A percentile compares a stretch with the other conserved stretches of the same genome.
Conservation (phyloP, 2,329 filamentous ascomycete species). For the Penicillium sp. region DNA sequence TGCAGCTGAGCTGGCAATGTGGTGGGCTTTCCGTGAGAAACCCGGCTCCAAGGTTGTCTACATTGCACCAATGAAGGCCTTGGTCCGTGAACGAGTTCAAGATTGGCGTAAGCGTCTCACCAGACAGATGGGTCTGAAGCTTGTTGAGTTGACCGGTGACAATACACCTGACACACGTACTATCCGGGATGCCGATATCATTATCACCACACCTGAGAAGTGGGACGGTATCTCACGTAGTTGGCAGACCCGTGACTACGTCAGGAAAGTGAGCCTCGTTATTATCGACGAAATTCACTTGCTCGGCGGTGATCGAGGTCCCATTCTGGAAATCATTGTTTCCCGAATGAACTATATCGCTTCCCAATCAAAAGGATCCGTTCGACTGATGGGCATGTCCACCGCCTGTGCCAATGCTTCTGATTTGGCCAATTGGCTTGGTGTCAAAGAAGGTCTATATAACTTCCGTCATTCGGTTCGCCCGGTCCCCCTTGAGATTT, state of each 20-base stretch:
- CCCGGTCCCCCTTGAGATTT: slow-evolving; percentile 91
- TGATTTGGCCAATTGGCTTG: slow-evolving; percentile 93
- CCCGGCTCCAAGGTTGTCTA: slow-evolving; percentile 98
- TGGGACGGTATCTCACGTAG: slow-evolving; percentile 99
- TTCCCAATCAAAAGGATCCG: slow-evolving; percentile 82
- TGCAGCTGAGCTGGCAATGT: slow-evolving; percentile 94
- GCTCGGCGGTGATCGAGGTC: slow-evolving; percentile 91
- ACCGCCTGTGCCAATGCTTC: slow-evolving; percentile 95
- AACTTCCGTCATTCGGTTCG: slow-evolving; percentile 97
- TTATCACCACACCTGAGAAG: slow-evolving; percentile 98
- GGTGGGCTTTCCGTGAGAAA: slow-evolving; percentile 95
- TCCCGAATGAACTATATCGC: slow-evolving; percentile 97
- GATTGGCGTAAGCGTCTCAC: slow-evolving; percentile 88
- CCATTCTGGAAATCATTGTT: slow-evolving; percentile 96
- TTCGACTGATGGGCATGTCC: slow-evolving; percentile 95
- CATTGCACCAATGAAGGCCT: slow-evolving; percentile 98
- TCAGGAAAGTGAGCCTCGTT: slow-evolving; percentile 88
- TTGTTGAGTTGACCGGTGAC: slow-evolving; percentile 95
- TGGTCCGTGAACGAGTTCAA: slow-evolving; percentile 92
- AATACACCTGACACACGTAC: slow-evolving; percentile 96
- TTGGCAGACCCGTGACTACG: slow-evolving; percentile 97
- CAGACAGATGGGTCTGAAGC: slow-evolving; percentile 75
- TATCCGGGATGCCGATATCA: slow-evolving; percentile 93
- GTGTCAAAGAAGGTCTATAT: slow-evolving; percentile 91
- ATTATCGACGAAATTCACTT: slow-evolving; percentile 99